Percentiles rank a stretch among this genome's conserved stretches.
Evolutionary conservation across 768 basidiomycete species (phyloP).

Genomic region (Lentinula aciculospora): DNA sequence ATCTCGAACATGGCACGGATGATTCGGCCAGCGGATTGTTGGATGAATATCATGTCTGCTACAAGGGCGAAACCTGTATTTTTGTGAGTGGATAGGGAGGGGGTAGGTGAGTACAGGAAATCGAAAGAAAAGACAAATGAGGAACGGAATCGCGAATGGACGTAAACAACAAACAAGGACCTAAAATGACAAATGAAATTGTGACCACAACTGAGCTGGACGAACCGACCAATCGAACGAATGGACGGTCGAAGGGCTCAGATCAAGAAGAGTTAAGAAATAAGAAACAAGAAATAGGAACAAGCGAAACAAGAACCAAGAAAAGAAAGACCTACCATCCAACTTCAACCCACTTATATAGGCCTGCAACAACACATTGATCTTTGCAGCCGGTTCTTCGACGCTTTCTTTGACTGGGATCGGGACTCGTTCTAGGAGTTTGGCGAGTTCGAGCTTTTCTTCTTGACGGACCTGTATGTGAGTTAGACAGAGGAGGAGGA

Average conservation of each 20-base stretch:
- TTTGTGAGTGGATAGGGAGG: no score
- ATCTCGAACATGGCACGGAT: constrained; percentile 97
- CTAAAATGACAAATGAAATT: no score
- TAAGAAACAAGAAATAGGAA: no score
- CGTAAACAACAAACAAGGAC: no score
- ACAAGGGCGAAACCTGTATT: constrained; percentile 81
- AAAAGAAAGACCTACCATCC: constrained; percentile 45
- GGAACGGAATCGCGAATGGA: no score
- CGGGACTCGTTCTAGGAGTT: constrained; percentile 89
- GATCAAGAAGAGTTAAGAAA: no score
- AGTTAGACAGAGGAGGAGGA: no score
- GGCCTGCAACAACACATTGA: constrained; percentile 92
- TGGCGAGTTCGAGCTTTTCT: constrained; percentile 87
- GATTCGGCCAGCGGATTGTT: constrained; percentile 95
- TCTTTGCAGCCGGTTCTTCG: constrained; percentile 95
- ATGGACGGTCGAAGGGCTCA: no score
- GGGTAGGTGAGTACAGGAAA: no score
- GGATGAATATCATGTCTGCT: constrained; percentile 93
- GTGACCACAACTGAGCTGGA: no score
- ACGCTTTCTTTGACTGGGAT: constrained; percentile 96
- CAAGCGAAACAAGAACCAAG: not conserved
- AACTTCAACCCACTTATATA: constrained; percentile 94
- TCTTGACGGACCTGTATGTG: constrained; percentile 78
- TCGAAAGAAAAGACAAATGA: no score
- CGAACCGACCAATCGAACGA: no score